Conservation (phyloP, 108 stramenopile genomes). For the Skeletonema grethae region DNA sequence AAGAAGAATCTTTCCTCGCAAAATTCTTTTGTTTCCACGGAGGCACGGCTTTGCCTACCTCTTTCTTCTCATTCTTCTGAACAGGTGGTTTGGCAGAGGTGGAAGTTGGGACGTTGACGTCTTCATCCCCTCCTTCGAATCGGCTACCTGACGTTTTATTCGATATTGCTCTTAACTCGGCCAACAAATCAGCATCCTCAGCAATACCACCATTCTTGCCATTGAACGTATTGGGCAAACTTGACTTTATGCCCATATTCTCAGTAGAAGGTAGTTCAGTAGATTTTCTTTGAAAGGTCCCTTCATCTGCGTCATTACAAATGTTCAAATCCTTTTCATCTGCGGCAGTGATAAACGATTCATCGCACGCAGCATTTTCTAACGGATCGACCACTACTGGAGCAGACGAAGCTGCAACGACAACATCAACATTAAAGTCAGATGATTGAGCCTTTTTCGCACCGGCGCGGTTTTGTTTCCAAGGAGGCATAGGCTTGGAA, state of each 20-base stretch:
- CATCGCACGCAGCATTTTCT: not conserved
- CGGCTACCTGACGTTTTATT: constrained; percentile 31
- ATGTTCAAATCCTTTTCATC: not conserved
- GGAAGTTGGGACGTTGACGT: constrained; percentile 1
- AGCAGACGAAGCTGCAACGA: not conserved
- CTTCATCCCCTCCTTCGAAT: constrained; percentile 17
- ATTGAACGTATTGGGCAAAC: constrained; percentile 59
- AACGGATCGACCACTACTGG: too few species aligned
- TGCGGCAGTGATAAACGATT: too few species aligned
- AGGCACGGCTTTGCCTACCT: too few species aligned
- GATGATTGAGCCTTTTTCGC: too few species aligned
- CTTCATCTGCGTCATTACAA: constrained; percentile 21
- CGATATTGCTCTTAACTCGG: constrained; percentile 60
- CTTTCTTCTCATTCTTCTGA: not conserved
- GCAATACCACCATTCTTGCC: constrained; percentile 83
- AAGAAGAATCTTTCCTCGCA: too few species aligned
- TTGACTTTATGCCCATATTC: constrained; percentile 38
- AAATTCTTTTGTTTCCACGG: too few species aligned
- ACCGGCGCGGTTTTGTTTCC: too few species aligned
- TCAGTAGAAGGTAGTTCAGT: not conserved
- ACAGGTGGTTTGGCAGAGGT: not conserved
- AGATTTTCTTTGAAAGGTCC: constrained; percentile 47
- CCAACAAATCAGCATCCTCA: constrained; percentile 58
- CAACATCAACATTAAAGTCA: too few species aligned
- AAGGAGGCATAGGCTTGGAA: not conserved